Evolutionary conservation across 352 stramenopile species (phyloP).

Genomic region (Phytopythium cucurbitacearum): DNA sequence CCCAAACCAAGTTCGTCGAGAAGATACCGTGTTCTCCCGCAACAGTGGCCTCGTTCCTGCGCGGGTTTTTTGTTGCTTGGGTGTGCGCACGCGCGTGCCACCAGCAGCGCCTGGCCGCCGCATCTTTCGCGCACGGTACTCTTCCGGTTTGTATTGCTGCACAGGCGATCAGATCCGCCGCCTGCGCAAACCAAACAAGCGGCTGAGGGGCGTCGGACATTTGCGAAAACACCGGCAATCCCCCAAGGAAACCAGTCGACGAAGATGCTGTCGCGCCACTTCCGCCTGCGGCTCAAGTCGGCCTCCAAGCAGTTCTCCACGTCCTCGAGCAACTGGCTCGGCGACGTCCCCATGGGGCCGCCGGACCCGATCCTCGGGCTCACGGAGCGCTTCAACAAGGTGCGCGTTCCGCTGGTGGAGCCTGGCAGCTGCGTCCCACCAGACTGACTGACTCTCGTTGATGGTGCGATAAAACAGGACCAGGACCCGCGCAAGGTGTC

Average conservation of each 20-base stretch:
- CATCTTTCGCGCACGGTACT: constrained; percentile 1
- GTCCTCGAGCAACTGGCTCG: constrained; percentile 56
- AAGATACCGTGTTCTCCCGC: too few species aligned
- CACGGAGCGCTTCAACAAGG: constrained; percentile 90
- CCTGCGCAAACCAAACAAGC: too few species aligned
- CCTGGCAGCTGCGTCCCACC: constrained; percentile 1
- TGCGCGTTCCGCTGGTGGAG: constrained; percentile 10
- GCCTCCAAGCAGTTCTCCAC: constrained; percentile 39
- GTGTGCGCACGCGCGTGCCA: neutral
- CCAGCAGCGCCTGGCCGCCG: neutral
- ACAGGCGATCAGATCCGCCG: too few species aligned
- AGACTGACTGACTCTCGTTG: neutral
- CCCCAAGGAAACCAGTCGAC: neutral
- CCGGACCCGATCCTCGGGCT: constrained; percentile 96
- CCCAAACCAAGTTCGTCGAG: too few species aligned
- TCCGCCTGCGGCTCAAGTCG: constrained; percentile 18
- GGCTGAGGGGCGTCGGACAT: constrained; percentile 3
- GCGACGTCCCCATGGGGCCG: constrained; percentile 91
- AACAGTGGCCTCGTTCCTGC: neutral
- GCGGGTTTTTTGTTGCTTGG: constrained; percentile 2
- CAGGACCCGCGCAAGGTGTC: constrained; percentile 93
- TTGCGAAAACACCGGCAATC: constrained; percentile 17
- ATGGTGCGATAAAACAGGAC: constrained; percentile 82
- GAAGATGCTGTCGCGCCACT: constrained; percentile 32
- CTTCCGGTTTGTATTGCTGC: neutral